phyloP scores from a whole-genome alignment of 1,284 basidiomycete species.

The Sphagnurus paluster region DNA sequence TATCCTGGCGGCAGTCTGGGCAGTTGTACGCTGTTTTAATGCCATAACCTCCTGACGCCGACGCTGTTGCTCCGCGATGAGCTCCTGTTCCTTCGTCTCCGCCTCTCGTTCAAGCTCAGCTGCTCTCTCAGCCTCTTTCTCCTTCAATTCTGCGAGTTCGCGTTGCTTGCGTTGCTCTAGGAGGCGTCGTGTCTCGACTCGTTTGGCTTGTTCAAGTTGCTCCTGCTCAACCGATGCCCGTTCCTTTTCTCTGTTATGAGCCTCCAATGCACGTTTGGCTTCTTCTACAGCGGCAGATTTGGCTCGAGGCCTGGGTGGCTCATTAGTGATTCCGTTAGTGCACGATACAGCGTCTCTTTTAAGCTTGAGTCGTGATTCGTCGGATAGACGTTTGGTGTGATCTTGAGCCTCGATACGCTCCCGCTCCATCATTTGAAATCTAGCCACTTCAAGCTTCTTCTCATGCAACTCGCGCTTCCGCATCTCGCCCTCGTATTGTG shows the following conservation, averaged over 20 bases:
- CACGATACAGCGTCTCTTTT: not conserved
- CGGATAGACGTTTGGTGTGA: not conserved
- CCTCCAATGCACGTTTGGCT: slow-evolving; percentile 13
- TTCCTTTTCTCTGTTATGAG: slow-evolving; percentile 7
- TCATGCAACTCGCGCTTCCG: slow-evolving; percentile 11
- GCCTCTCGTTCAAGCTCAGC: slow-evolving; percentile 8
- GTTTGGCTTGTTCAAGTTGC: slow-evolving; percentile 1
- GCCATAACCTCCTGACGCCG: slow-evolving; percentile 26
- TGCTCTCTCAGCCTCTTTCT: slow-evolving; percentile 15
- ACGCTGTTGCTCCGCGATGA: slow-evolving; percentile 25
- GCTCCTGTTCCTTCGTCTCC: slow-evolving; percentile 14
- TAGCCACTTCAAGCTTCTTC: slow-evolving; percentile 13
- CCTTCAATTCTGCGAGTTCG: slow-evolving; percentile 9
- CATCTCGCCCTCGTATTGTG: slow-evolving; percentile 10
- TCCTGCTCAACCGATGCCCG: slow-evolving; percentile 3
- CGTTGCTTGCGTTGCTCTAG: slow-evolving; percentile 8
- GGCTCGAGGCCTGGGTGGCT: not conserved
- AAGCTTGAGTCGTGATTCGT: not conserved
- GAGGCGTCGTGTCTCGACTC: slow-evolving; percentile 2
- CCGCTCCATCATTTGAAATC: slow-evolving; percentile 15
- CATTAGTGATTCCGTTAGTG: not conserved
- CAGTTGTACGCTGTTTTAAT: slow-evolving; percentile 27
- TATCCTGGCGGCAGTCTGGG: slow-evolving; percentile 27
- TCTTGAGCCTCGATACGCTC: slow-evolving; percentile 10
- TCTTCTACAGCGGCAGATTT: slow-evolving; percentile 3